Evolutionary conservation across 23 red algal species (phyloP).

Genomic region (Gracilaria gracilis): DNA sequence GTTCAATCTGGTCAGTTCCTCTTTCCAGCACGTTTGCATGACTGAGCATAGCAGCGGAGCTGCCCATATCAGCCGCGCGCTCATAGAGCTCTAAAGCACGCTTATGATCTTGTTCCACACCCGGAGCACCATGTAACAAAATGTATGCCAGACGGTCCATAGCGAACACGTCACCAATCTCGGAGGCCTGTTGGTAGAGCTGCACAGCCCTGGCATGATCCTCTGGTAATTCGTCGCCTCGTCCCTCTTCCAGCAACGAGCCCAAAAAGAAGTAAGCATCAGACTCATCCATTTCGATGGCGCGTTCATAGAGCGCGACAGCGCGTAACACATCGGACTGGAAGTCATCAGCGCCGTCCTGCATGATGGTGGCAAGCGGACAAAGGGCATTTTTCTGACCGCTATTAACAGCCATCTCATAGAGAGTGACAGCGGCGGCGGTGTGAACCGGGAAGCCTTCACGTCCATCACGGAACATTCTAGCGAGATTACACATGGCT

Average conservation of each 20-base stretch:
- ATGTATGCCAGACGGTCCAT: slow-evolving; percentile 58
- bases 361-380: slow-evolving; percentile 43
- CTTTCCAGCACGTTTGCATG: slow-evolving; percentile 42
- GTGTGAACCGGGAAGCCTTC: slow-evolving; percentile 36
- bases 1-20: slow-evolving; percentile 62
- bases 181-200: slow-evolving; percentile 45
- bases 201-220: slow-evolving; percentile 33
- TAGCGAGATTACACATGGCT: slow-evolving; percentile 64
- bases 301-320: slow-evolving; percentile 54
- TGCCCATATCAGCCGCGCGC: slow-evolving; percentile 26
- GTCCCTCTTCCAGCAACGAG: slow-evolving; percentile 56
- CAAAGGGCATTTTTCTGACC: slow-evolving; percentile 53
- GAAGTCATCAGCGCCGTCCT: slow-evolving; percentile 47
- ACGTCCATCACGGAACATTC: slow-evolving; percentile 45
- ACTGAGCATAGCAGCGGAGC: slow-evolving; percentile 42
- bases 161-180: slow-evolving; percentile 47
- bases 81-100: slow-evolving; percentile 51
- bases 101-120: slow-evolving; percentile 36
- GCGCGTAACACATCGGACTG: slow-evolving; percentile 13
- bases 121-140: slow-evolving; percentile 27
- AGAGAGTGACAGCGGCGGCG: slow-evolving; percentile 40
- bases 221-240: slow-evolving; percentile 21
- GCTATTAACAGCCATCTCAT: slow-evolving; percentile 51
- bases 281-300: slow-evolving; percentile 46
- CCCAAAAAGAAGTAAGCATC: slow-evolving; percentile 47